Percentiles rank a stretch among this genome's conserved stretches.
Conservation (phyloP, 345 rosid genomes). For the Linum tenue region DNA sequence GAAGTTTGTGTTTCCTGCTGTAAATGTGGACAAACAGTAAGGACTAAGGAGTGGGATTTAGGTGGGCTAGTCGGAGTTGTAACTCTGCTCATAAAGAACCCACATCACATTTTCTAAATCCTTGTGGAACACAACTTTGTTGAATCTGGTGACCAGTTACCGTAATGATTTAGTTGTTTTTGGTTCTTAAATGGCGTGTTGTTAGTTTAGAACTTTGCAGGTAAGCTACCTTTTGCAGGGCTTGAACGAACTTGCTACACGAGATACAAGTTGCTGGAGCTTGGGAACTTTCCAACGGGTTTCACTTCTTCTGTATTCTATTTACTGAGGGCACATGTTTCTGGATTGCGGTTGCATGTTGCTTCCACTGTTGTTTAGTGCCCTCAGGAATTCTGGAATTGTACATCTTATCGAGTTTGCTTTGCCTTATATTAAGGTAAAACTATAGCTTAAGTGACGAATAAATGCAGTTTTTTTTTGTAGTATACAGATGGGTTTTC, state of each 20-base stretch:
- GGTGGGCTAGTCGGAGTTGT: not conserved
- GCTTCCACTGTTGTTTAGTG: too few species aligned
- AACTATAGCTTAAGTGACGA: too few species aligned
- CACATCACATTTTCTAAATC: not conserved
- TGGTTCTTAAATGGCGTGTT: not conserved
- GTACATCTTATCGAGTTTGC: too few species aligned
- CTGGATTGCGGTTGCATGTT: too few species aligned
- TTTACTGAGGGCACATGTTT: too few species aligned
- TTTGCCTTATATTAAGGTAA: too few species aligned
- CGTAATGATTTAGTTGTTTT: not conserved
- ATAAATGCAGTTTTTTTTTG: too few species aligned
- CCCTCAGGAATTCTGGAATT: too few species aligned
- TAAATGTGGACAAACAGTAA: not conserved
- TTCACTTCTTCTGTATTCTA: too few species aligned
- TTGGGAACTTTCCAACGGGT: constrained; percentile 26
- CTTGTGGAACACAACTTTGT: not conserved
- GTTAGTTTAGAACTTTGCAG: constrained; percentile 38
- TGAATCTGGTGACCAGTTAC: not conserved
- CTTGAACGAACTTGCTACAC: constrained; percentile 51
- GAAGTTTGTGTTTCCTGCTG: not conserved
- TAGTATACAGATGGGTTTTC: too few species aligned
- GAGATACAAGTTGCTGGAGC: constrained; percentile 61
- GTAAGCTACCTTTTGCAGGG: constrained; percentile 48
- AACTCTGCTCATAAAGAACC: not conserved
- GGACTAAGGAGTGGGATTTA: not conserved